Conservation (phyloP, 108 stramenopile genomes). For the Cyclotella distinguenda region DNA sequence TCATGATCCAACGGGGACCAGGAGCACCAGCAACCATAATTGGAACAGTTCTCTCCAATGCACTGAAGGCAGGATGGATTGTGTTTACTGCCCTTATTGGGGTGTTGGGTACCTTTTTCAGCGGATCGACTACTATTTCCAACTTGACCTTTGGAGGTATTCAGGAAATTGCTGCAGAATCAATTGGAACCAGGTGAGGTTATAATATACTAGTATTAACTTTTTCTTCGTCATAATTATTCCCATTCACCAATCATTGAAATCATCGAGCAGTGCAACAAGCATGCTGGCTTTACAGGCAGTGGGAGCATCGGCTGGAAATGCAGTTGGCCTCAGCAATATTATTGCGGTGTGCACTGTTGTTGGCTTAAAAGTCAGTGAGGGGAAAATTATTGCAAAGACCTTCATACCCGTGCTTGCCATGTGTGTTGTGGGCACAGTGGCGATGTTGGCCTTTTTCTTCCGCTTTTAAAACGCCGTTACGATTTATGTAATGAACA, state of each 20-base stretch:
- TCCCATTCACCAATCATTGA: too few relatives aligned
- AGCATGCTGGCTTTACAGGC: slow-evolving; percentile 65
- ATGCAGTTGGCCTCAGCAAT: slow-evolving; percentile 69
- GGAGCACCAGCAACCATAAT: slow-evolving; percentile 61
- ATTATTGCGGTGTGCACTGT: slow-evolving; percentile 66
- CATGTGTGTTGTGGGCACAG: slow-evolving; percentile 45
- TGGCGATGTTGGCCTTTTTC: slow-evolving; percentile 57
- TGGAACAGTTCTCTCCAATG: slow-evolving; percentile 52
- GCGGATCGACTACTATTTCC: slow-evolving; percentile 66
- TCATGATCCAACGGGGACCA: slow-evolving; percentile 41
- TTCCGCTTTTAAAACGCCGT: slow-evolving; percentile 52
- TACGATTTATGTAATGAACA: too few relatives aligned
- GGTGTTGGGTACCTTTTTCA: slow-evolving; percentile 62
- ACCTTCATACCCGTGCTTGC: slow-evolving; percentile 56
- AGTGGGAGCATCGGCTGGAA: slow-evolving; percentile 65
- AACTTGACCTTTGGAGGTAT: slow-evolving; percentile 68
- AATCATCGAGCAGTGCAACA: too few relatives aligned
- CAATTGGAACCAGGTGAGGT: slow-evolving; percentile 57
- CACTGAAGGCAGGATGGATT: slow-evolving; percentile 59
- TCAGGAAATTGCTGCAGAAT: slow-evolving; percentile 58
- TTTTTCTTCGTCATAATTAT: too few relatives aligned
- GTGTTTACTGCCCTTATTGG: slow-evolving; percentile 57
- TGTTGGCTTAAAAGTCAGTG: slow-evolving; percentile 52
- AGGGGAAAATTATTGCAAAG: slow-evolving; percentile 54
- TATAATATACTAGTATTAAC: too few relatives aligned